Conservation (phyloP, 495 filamentous ascomycete genomes). For the Penicillium coffeae region DNA sequence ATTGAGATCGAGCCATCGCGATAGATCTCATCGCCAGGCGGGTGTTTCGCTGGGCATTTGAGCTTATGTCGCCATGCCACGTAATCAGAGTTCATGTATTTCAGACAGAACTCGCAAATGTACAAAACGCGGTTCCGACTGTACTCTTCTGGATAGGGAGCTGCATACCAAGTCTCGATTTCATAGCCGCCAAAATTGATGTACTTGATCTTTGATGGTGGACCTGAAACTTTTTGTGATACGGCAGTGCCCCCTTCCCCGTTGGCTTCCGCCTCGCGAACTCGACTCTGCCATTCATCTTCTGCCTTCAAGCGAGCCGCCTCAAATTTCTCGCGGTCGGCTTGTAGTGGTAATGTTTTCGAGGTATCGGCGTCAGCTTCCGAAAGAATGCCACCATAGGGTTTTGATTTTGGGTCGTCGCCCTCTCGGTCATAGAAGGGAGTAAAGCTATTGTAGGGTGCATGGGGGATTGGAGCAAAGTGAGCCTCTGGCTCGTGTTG, state of each 20-base stretch:
- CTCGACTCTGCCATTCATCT: constrained; percentile 76
- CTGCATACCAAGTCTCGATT: constrained; percentile 99
- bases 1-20: constrained; percentile 90
- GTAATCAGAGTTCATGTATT: constrained; percentile 99
- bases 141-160: constrained; percentile 97
- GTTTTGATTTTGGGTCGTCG: constrained; percentile 86
- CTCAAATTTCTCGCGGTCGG: constrained; percentile 82
- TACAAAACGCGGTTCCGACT: constrained; percentile 91
- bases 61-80: constrained; percentile 97
- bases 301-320: constrained; percentile 83
- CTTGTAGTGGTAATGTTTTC: constrained; percentile 73
- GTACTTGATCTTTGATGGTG: constrained; percentile 94
- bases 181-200: constrained; percentile 97
- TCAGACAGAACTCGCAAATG: constrained; percentile 98
- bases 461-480: constrained; percentile 43
- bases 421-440: constrained; percentile 81
- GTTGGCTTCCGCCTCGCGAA: constrained; percentile 42
- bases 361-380: constrained; percentile 89
- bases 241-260: constrained; percentile 46
- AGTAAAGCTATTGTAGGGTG: constrained; percentile 69
- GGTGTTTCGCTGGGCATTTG: constrained; percentile 94
- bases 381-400: constrained; percentile 88
- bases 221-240: constrained; percentile 70
- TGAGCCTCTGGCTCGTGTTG: constrained; percentile 39
- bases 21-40: constrained; percentile 96